Conservation (phyloP, 352 stramenopile genomes). For the Pythium vanterpoolii region DNA sequence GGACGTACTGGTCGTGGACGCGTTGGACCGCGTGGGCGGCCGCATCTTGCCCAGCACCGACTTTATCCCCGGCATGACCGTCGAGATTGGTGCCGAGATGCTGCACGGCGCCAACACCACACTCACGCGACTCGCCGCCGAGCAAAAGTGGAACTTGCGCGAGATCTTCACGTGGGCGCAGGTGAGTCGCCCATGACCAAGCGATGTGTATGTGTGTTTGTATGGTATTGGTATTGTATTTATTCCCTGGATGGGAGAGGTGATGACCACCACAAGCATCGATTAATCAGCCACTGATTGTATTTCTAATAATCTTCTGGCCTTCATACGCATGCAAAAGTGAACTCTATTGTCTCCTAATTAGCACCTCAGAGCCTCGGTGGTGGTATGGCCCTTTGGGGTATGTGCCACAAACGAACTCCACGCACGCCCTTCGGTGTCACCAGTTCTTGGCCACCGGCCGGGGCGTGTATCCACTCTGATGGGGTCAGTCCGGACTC, state of each 20-base stretch:
- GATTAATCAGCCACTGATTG: constrained; percentile 89
- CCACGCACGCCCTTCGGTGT: constrained; percentile 50
- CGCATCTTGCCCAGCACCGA: constrained; percentile 57
- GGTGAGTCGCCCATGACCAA: constrained; percentile 36
- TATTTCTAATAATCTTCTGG: constrained; percentile 64
- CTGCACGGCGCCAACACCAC: constrained; percentile 76
- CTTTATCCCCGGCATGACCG: constrained; percentile 69
- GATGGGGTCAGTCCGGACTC: constrained; percentile 84
- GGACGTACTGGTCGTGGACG: constrained; percentile 77
- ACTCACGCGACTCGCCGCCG: constrained; percentile 60
- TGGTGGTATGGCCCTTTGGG: constrained; percentile 1
- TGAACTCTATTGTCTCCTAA: constrained; percentile 67
- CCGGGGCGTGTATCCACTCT: constrained; percentile 57
- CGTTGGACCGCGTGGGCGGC: constrained; percentile 55
- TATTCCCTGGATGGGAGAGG: not conserved
- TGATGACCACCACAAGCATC: constrained; percentile 34
- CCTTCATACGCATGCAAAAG: constrained; percentile 89
- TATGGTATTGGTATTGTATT: constrained; percentile 1
- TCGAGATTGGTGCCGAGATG: constrained; percentile 76
- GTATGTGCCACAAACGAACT: not conserved
- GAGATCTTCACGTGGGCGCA: constrained; percentile 87
- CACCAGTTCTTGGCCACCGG: constrained; percentile 82
- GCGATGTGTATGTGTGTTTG: constrained; percentile 7
- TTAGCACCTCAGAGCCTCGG: constrained; percentile 72
- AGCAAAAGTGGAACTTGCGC: constrained; percentile 61